Conservation (phyloP, 306 rosid species). For the Gastrolobium bilobum region DNA sequence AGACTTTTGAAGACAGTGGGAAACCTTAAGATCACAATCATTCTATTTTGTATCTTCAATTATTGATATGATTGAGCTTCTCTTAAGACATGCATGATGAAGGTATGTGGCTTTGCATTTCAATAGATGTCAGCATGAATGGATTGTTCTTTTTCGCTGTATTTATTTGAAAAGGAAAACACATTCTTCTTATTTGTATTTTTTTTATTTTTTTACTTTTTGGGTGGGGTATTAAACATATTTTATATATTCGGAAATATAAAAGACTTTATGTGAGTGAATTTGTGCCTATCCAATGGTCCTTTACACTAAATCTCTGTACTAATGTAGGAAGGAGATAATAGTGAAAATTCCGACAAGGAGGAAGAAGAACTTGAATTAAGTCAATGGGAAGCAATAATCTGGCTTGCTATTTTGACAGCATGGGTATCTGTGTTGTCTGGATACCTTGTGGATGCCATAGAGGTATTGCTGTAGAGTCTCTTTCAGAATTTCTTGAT, state of each 20-base stretch:
- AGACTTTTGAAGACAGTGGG: constrained; percentile 27
- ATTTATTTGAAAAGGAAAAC: constrained; percentile 27
- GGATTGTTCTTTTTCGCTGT: constrained; percentile 1
- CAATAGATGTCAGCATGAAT: constrained; percentile 17
- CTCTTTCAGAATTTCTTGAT: constrained; percentile 33
- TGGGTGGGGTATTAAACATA: neutral
- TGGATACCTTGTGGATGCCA: constrained; percentile 90
- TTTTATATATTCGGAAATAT: constrained; percentile 18
- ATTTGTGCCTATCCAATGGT: constrained; percentile 32
- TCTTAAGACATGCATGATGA: neutral
- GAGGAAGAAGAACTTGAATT: constrained; percentile 79
- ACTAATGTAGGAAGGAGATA: constrained; percentile 58
- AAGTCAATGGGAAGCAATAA: constrained; percentile 82
- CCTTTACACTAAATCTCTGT: constrained; percentile 24
- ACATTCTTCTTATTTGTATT: neutral
- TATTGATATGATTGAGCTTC: constrained; percentile 1
- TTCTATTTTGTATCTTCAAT: constrained; percentile 39
- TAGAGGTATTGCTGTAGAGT: constrained; percentile 70
- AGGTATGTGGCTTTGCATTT: constrained; percentile 18
- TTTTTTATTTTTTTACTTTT: neutral
- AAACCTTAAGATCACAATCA: neutral
- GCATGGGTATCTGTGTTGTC: constrained; percentile 85
- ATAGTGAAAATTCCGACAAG: constrained; percentile 57
- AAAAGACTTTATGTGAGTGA: constrained; percentile 13
- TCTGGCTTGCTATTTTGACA: constrained; percentile 88